phyloP scores from a whole-genome alignment of 1,284 basidiomycete species.

The Cerrena zonata region DNA sequence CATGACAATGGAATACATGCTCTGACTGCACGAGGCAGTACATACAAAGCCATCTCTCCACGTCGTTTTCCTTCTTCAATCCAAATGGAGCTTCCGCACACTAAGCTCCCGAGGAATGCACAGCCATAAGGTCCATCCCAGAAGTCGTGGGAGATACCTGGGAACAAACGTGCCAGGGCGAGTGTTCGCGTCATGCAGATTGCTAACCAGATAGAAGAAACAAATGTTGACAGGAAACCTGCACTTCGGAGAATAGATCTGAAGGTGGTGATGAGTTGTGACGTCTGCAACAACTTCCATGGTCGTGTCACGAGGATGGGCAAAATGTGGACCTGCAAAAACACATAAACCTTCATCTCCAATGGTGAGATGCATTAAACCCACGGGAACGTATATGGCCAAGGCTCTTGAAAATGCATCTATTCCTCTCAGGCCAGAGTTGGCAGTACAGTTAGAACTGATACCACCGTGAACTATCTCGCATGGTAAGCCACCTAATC shows the following conservation, averaged over 20 bases:
- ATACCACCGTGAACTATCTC: constrained; percentile 61
- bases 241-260: constrained; percentile 57
- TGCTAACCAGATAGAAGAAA: constrained; percentile 61
- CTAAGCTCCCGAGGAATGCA: constrained; percentile 58
- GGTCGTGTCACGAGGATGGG: constrained; percentile 59
- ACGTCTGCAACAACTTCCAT: constrained; percentile 40
- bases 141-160: constrained; percentile 63
- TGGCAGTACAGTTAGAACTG: constrained; percentile 53
- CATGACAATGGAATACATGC: constrained; percentile 52
- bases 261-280: constrained; percentile 35
- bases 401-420: constrained; percentile 58
- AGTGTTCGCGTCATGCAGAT: constrained; percentile 66
- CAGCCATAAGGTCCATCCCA: constrained; percentile 72
- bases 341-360: constrained; percentile 1
- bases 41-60: constrained; percentile 74
- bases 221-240: constrained; percentile 64
- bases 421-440: constrained; percentile 45
- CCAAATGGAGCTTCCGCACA: constrained; percentile 72
- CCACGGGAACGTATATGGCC: constrained; percentile 62
- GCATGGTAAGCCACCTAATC: constrained; percentile 67
- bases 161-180: constrained; percentile 55
- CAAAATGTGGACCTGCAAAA: constrained; percentile 56
- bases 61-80: constrained; percentile 63
- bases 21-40: constrained; percentile 62
- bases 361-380: constrained; percentile 11